Evolutionary conservation across 2,329 filamentous ascomycete genomes (phyloP), one percentile per base, ranked within the genome.

Genomic region (Exophiala viscosa): DNA sequence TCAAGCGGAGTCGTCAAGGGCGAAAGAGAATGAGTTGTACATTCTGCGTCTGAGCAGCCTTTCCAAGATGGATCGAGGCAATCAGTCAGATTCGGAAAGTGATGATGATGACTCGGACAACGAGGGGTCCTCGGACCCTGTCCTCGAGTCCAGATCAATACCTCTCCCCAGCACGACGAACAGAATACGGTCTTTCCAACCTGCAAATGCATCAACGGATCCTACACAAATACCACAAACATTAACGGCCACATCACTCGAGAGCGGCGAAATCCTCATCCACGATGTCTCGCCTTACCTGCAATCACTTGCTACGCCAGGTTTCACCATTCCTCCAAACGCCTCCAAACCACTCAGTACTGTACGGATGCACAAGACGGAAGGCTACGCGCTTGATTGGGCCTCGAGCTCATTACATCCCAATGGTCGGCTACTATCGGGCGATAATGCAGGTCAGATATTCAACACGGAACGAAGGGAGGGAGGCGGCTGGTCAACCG

Each of bases 331-430:
- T 60, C 84, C 88, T 5, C 79, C 89, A 1, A 84, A 88, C 65
- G 88, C 95, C 67, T 92, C 90, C 70, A 95, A 95, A 74, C 90
- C 93, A 32, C 73, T 95, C 45, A 87, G 82, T 60, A 96, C 90
- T 2, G 84, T 99, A 63, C 83, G 88, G 62, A 90, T 92, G 63
- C 93, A 99, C 80, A 92, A 91, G 73, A 76, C 84, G 10, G 93
- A 99, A 76, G 93, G 93, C 44, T 99, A 97, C 69, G 93, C 90
- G 0, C 73, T 99, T n/a, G 93, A 96, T 73, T 99, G 93, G 93
- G 96, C 91, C 20, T 88, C 90, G 1, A 35, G 60, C 11, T 54
- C 62, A 10, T 70, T 89, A 8, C 80, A 88, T 41, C 83, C 90
- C 0, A 80, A 85, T 42, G 91, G 91, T 54, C 93, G 92, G 72